phyloP scores from a whole-genome alignment of 352 stramenopile species.

The Globisporangium lucens region DNA sequence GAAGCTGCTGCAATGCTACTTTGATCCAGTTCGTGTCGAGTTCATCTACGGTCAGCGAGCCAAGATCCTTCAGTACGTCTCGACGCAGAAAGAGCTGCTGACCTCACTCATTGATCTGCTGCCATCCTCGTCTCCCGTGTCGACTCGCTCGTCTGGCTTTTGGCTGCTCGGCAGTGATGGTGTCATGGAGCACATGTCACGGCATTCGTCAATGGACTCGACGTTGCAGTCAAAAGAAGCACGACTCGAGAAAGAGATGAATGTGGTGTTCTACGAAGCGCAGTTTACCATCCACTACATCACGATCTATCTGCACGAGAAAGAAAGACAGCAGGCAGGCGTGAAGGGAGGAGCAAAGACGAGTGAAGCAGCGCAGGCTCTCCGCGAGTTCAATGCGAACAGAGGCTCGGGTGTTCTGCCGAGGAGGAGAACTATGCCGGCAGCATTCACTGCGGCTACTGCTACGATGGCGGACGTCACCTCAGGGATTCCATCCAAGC shows the following conservation, averaged over 20 bases:
- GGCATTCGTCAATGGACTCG: conserved; percentile 22
- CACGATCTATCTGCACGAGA: conserved; percentile 42
- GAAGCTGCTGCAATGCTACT: conserved; percentile 59
- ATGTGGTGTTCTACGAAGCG: conserved; percentile 62
- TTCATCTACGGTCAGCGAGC: conserved; percentile 36
- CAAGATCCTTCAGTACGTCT: conserved; percentile 57
- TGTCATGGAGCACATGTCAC: conserved; percentile 15
- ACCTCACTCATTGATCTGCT: conserved; percentile 54
- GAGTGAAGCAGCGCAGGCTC: conserved; percentile 9
- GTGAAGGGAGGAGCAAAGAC: conserved; percentile 16
- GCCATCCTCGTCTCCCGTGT: conserved; percentile 38
- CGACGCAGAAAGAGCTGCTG: conserved; percentile 46
- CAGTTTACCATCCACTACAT: conserved; percentile 64
- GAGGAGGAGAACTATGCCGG: conserved; percentile 1
- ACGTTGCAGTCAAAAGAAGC: conserved; percentile 53
- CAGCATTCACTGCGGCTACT: neutral
- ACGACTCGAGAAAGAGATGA: conserved; percentile 67
- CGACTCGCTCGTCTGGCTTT: conserved; percentile 32
- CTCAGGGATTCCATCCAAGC: conserved; percentile 29
- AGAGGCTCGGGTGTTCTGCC: neutral
- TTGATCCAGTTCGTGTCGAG: conserved; percentile 34
- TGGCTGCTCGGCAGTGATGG: conserved; percentile 38
- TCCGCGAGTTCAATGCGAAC: neutral
- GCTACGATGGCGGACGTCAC: conserved; percentile 13
- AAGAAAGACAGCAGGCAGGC: conserved; percentile 23